Base-by-base conservation (phyloP, 495 filamentous ascomycete species). In the Aspergillus heteromorphus region DNA sequence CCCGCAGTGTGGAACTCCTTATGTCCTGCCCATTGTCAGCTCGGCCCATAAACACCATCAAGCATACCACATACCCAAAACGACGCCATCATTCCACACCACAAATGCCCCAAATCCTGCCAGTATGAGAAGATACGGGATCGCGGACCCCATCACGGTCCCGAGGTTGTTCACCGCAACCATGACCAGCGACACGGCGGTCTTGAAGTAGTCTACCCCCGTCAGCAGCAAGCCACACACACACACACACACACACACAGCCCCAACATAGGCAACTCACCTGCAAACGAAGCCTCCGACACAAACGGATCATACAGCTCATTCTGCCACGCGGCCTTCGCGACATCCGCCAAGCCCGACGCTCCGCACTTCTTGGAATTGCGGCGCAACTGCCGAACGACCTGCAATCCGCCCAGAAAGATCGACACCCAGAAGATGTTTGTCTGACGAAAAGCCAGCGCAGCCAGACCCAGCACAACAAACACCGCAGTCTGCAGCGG, bases 351-450 rank as follows among this genome's bases (percentile, higher is more conserved):
- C 7, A 68, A 14, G n/a, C 56, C 55, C 13, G 66, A 61, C 7
- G 64, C 59, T 18, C 48, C 30, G 20, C 63, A 70, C 6, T 49
- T 20, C 38, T 65, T 67, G 6, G 70, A 63, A 30, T 60, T 61
- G 23, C 61, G 47, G 16, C 63, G 63, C 41, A 76, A 57, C 19
- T 51, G 70, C 58, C 63, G 80, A 47, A 89, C 78, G 13, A 81
- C 76, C 53, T 89, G 84, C 21, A 92, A 57, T 14, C 85, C 91
- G 53, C 91, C 90, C 53, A 95, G 79, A 65, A 93, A 97, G 0
- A 91, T 72, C 1, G 88, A 83, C 2, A 92, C 87, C 93, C 93
- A 98, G 66, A 97, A 91, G 55, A 97, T 87, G 63, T 98, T 98
- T 10, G 93, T 98, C 70, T 98, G 93, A 27, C 93, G 74, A 73